These are phyloP conservation scores for Pythium sp. DNA, from an alignment of 352 stramenopile species.

Conservation along the genomic window DNA sequence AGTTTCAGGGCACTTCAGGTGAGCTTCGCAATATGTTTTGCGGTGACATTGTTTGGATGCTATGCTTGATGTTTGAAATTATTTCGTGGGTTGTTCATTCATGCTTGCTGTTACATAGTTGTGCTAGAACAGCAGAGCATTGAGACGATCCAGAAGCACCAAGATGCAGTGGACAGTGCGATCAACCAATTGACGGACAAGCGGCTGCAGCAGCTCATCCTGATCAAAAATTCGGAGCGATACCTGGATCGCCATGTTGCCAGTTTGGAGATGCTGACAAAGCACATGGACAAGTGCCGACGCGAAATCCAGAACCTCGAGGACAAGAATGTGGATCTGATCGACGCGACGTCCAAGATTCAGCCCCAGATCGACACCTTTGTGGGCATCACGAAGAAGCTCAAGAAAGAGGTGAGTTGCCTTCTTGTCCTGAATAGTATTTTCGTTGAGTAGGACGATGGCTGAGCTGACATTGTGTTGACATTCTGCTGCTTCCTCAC, in stretches of 20 bases:
- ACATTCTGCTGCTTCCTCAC: neutral
- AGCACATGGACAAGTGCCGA: constrained; percentile 70
- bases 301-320: constrained; percentile 61
- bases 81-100: neutral
- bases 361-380: constrained; percentile 60
- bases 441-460: neutral
- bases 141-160: constrained; percentile 39
- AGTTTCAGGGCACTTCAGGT: constrained; percentile 69
- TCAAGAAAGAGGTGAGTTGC: constrained; percentile 59
- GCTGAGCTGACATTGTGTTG: constrained; percentile 6
- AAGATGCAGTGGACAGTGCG: constrained; percentile 36
- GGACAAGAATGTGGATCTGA: constrained; percentile 72
- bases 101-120: constrained; percentile 24
- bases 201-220: constrained; percentile 67
- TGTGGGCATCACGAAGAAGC: constrained; percentile 49
- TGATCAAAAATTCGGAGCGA: constrained; percentile 71
- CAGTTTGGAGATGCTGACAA: constrained; percentile 66
- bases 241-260: constrained; percentile 73
- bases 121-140: constrained; percentile 67
- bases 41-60: neutral
- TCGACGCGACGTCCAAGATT: constrained; percentile 47
- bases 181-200: constrained; percentile 58
- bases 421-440: neutral
- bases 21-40: constrained; percentile 15
- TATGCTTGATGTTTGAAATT: neutral